Base-by-base conservation (phyloP, 768 basidiomycete species). In the Tephrocybe sp. region DNA sequence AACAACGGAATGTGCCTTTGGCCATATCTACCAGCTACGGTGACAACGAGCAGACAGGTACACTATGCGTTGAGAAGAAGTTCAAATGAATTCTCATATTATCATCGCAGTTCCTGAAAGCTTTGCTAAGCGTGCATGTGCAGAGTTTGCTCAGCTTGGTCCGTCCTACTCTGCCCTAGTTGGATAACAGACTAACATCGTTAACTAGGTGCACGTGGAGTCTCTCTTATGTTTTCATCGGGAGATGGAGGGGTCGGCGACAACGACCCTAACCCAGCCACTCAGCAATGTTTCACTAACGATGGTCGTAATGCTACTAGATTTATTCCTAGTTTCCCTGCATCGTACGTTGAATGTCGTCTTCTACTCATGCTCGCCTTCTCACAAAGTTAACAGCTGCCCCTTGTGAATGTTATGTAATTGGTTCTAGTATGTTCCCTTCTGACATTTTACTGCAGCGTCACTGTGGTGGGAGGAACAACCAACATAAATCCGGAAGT, bases 161-260 rank as follows among this genome's bases (percentile, higher is more conserved):
- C 44, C n/a, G 69, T 49, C 4, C 9, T 9, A 12, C 6, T 30
- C 22, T 22, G 25, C 21, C 5, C 3, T 25, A 15, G 1, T 18
- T 24, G 21, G 38, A 9, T 15, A 37, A n/a, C 24, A 36, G 16
- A 5, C 27, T 41, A 13, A 19, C 16, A 37, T 19, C 12, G 30
- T 18, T 11, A 31, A 19, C 12, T 24, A 82, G 86, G 86, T 50
- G 79, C 72, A 42, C 80, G 86, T 1, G 89, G 89, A 15, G 72
- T 83, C 15, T 82, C 86, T 7, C 35, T 89, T 13, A 60, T 82
- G 31, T 87, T 87, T 65, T 73, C 80, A 11, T 84, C 83, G 18
- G 86, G 87, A 15, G 87, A 89, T 52, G 60, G 60, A 12, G 88
- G 88, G 15, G 87, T 87, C 15, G 87, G 88, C 2, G 87, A 84